These are phyloP conservation scores for Bassia scoparia DNA, from an alignment of 148 eudicot species.

Conservation along the genomic window DNA sequence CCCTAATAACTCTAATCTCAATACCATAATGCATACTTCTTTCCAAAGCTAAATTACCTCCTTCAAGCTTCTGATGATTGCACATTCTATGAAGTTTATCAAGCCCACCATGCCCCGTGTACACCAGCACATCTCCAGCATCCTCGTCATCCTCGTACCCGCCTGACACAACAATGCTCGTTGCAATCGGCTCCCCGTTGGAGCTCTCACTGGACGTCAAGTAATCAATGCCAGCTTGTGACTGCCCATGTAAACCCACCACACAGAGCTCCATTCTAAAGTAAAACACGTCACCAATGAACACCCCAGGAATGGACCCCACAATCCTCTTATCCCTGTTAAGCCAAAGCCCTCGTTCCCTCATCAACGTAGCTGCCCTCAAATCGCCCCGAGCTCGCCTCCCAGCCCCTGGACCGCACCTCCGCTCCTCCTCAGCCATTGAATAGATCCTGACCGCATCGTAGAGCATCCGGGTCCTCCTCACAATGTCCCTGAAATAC, in stretches of 20 bases:
- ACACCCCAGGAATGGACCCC: slow-evolving; percentile 75
- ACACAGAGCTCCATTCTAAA: slow-evolving; percentile 86
- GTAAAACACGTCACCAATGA: slow-evolving; percentile 75
- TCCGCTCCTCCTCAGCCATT: slow-evolving; percentile 44
- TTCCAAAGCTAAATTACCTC: slow-evolving; percentile 77
- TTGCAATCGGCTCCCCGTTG: slow-evolving; percentile 88
- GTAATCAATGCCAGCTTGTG: slow-evolving; percentile 90
- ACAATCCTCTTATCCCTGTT: slow-evolving; percentile 76
- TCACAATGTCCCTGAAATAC: slow-evolving; percentile 52
- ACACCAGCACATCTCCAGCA: slow-evolving; percentile 66
- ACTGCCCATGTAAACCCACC: slow-evolving; percentile 76
- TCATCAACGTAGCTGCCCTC: slow-evolving; percentile 53
- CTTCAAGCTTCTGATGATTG: slow-evolving; percentile 66
- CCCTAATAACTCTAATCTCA: slow-evolving; percentile 89
- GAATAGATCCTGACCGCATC: slow-evolving; percentile 55
- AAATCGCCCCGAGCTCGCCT: slow-evolving; percentile 62
- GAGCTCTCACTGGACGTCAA: slow-evolving; percentile 62
- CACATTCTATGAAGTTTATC: slow-evolving; percentile 53
- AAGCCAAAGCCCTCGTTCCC: slow-evolving; percentile 64
- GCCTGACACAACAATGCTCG: slow-evolving; percentile 80
- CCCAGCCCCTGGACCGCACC: slow-evolving; percentile 26
- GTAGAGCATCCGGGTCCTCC: slow-evolving; percentile 59
- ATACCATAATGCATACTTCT: slow-evolving; percentile 87
- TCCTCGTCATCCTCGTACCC: slow-evolving; percentile 96
- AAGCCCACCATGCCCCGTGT: slow-evolving; percentile 91